These are phyloP conservation scores for Medicago truncatula DNA, from an alignment of 306 rosid genomes.

Conservation along the genomic window DNA sequence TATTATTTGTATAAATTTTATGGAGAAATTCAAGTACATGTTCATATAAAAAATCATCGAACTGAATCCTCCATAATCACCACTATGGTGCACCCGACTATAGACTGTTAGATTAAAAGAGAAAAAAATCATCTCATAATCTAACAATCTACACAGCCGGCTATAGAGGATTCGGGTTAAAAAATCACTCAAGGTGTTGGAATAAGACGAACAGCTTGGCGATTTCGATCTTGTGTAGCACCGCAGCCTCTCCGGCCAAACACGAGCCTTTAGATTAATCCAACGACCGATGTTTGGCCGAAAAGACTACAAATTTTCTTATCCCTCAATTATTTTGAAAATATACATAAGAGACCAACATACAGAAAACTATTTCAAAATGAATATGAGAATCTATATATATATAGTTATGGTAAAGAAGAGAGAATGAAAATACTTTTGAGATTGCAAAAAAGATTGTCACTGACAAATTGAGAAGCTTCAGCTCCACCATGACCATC, in stretches of 20 bases:
- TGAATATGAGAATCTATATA: conserved; percentile 1
- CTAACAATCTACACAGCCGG: neutral
- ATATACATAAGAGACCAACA: neutral
- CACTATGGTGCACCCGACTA: too few relatives aligned
- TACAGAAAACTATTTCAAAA: neutral
- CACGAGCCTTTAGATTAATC: neutral
- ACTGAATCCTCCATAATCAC: too few relatives aligned
- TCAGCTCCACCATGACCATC: conserved; percentile 96
- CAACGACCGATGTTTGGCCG: neutral
- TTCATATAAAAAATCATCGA: too few relatives aligned
- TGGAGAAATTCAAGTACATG: too few relatives aligned
- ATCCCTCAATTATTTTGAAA: too few relatives aligned
- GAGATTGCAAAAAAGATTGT: conserved; percentile 73
- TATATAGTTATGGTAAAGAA: conserved; percentile 16
- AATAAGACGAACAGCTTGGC: neutral
- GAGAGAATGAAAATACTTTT: conserved; percentile 57
- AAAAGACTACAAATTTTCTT: neutral
- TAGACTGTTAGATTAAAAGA: too few relatives aligned
- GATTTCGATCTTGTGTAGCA: too few relatives aligned
- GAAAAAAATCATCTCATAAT: neutral
- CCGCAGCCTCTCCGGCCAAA: neutral
- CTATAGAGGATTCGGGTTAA: neutral
- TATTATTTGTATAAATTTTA: too few relatives aligned
- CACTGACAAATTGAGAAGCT: conserved; percentile 81
- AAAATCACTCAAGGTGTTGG: neutral